Conservation (phyloP, 2,329 filamentous ascomycete genomes). For the Cordyceps militaris region DNA sequence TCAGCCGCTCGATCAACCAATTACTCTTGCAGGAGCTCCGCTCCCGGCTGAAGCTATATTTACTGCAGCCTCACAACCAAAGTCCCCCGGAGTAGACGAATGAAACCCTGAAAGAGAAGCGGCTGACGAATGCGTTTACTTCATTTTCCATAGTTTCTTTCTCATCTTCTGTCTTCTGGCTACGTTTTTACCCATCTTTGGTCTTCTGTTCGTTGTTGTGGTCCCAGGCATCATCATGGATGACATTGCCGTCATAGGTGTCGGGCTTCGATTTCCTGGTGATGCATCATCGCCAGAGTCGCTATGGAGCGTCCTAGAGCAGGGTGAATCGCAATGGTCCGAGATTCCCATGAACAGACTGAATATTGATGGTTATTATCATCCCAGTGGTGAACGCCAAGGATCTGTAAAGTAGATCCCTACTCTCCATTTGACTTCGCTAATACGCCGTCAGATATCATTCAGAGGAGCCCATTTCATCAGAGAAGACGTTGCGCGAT, state of each 20-base stretch:
- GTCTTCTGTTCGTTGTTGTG: background rate
- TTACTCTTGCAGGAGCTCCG: background rate
- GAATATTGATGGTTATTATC: constrained; percentile 46
- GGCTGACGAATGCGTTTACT: background rate
- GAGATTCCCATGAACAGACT: constrained; percentile 42
- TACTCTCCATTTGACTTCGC: background rate
- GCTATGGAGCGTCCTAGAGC: constrained; percentile 43
- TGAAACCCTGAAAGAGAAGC: background rate
- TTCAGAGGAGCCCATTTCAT: constrained; percentile 46
- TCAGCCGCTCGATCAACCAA: background rate
- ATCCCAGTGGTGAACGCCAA: constrained; percentile 42
- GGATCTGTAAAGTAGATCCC: constrained; percentile 38
- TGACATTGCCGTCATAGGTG: constrained; percentile 46
- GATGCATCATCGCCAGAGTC: constrained; percentile 35
- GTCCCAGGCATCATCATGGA: constrained; percentile 20
- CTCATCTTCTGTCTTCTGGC: background rate
- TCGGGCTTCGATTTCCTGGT: constrained; percentile 46
- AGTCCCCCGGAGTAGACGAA: background rate
- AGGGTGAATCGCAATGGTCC: constrained; percentile 40
- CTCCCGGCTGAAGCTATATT: background rate
- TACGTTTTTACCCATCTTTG: background rate
- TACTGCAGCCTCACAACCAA: background rate
- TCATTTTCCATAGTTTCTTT: background rate
- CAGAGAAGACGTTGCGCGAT: constrained; percentile 37
- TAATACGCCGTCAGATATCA: constrained; percentile 29